Percentiles rank a stretch among this genome's conserved stretches.
Conservation (phyloP, 108 stramenopile species). For the Skeletonema marinoi region DNA sequence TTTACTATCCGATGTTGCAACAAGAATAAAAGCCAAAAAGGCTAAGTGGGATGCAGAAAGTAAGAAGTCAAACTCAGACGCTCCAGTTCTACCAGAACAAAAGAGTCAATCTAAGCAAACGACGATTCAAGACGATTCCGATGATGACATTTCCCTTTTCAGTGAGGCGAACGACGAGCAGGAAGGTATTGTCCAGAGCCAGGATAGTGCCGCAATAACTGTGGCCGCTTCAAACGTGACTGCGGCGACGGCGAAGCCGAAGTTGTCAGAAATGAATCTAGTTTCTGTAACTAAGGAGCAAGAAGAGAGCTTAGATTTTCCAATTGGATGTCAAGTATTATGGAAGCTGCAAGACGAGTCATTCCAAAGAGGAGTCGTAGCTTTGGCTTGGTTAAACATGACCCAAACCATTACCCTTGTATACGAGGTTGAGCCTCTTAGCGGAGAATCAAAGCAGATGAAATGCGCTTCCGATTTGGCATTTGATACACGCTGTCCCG, state of each 20-base stretch:
- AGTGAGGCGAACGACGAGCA: background rate
- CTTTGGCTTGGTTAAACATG: background rate
- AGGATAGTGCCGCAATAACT: background rate
- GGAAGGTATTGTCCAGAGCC: background rate
- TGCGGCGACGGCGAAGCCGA: background rate
- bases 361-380: constrained; percentile 3
- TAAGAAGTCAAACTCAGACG: background rate
- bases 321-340: constrained; percentile 9
- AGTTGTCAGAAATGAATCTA: background rate
- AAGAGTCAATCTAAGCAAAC: background rate
- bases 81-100: background rate
- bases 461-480: background rate
- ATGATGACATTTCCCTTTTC: constrained; percentile 15
- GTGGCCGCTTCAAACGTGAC: background rate
- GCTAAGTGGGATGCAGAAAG: background rate
- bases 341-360: constrained; percentile 9
- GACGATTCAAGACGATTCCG: background rate
- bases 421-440: background rate
- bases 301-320: background rate
- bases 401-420: background rate
- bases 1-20: background rate
- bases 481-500: constrained; percentile 16
- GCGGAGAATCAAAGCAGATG: background rate
- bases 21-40: background rate
- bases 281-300: background rate